These are phyloP conservation scores for Pyricularia grisea DNA, from an alignment of 2,329 filamentous ascomycete genomes.

Conservation along the genomic window DNA sequence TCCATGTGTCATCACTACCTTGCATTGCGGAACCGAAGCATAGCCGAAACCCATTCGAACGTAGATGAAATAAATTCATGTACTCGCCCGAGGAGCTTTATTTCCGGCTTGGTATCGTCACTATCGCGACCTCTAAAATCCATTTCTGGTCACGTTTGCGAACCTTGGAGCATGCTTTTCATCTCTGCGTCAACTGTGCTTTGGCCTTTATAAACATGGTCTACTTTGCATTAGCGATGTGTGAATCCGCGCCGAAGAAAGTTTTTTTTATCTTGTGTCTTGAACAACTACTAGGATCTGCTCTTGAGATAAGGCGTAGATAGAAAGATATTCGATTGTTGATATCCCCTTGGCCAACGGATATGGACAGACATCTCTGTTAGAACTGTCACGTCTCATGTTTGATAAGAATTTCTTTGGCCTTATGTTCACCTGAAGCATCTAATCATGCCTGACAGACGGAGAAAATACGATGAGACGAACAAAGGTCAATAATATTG, in stretches of 20 bases:
- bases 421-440: not conserved
- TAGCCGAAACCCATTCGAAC: not conserved
- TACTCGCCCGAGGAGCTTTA: not conserved
- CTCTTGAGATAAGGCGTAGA: no score
- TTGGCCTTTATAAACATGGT: no score
- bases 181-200: no score
- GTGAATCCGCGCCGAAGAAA: no score
- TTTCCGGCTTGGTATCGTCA: not conserved
- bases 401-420: not conserved
- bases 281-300: no score
- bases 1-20: not conserved
- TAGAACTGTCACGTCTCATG: not conserved
- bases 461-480: not conserved
- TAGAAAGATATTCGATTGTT: no score
- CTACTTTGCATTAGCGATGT: no score
- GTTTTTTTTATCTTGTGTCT: no score
- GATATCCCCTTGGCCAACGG: no score
- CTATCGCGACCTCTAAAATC: not conserved
- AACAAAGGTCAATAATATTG: not conserved
- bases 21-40: not conserved
- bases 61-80: not conserved
- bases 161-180: no score
- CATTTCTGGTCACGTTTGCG: not conserved
- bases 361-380: no score
- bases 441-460: not conserved